A percentile compares a stretch with the other conserved stretches of the same genome.
Evolutionary conservation across 768 basidiomycete species (phyloP).

Genomic region (Glaciozyma antarctica): DNA sequence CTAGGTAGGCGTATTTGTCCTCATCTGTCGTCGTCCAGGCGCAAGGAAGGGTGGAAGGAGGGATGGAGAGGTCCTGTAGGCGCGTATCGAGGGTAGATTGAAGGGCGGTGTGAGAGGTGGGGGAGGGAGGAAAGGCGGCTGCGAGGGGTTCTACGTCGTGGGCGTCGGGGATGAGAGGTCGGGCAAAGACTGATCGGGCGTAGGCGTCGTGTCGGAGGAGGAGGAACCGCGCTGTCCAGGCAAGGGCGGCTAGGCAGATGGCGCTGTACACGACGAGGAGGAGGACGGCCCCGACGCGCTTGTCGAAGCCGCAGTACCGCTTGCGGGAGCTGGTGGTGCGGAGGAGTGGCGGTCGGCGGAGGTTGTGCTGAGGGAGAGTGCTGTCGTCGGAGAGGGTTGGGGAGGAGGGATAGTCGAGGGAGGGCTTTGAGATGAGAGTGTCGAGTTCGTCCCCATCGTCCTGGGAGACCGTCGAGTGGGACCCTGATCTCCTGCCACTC

Average conservation of each 20-base stretch:
- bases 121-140: background rate
- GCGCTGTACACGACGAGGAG: background rate
- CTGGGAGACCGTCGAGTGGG: background rate
- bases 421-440: background rate
- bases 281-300: too few species aligned
- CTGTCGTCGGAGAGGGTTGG: background rate
- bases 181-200: constrained; percentile 16
- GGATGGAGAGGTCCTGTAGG: background rate
- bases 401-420: background rate
- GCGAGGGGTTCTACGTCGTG: constrained; percentile 4
- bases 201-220: constrained; percentile 15
- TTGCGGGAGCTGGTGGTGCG: too few species aligned
- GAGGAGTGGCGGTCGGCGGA: too few species aligned
- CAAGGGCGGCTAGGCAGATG: background rate
- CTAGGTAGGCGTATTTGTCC: constrained; percentile 4
- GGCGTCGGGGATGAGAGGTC: constrained; percentile 6
- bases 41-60: constrained; percentile 2
- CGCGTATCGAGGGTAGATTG: constrained; percentile 2
- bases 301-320: too few species aligned
- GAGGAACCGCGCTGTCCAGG: constrained; percentile 12
- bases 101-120: background rate
- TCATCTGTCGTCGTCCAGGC: background rate
- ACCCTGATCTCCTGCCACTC: background rate
- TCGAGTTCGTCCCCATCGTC: background rate
- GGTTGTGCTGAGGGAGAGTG: too few species aligned